Conservation (phyloP, 352 stramenopile species). For the Phytophthora parvispora region DNA sequence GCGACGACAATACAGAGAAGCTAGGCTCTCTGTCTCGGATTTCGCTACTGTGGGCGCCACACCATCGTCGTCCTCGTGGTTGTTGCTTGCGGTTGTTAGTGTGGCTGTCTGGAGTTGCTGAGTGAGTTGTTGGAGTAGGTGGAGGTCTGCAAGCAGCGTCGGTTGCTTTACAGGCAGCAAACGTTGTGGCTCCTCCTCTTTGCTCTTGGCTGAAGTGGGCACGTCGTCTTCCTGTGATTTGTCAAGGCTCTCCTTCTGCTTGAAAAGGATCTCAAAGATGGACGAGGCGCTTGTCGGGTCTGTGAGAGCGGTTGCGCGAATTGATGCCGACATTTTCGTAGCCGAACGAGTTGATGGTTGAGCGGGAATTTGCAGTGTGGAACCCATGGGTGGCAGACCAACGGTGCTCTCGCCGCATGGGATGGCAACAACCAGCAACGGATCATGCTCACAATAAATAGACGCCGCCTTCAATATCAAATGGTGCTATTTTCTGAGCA, state of each 20-base stretch:
- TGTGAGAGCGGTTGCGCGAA: constrained; percentile 6
- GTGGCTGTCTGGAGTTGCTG: constrained; percentile 32
- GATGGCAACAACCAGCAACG: neutral
- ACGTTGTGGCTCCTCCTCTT: constrained; percentile 16
- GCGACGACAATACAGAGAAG: constrained; percentile 43
- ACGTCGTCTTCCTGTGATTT: constrained; percentile 21
- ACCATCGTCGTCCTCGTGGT: constrained; percentile 23
- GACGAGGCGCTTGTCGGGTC: constrained; percentile 12
- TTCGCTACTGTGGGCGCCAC: constrained; percentile 1
- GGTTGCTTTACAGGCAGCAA: constrained; percentile 23
- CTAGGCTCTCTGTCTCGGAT: constrained; percentile 29
- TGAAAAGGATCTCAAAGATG: constrained; percentile 43
- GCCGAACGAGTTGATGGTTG: constrained; percentile 3
- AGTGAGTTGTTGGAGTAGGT: constrained; percentile 33
- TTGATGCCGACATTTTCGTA: constrained; percentile 17
- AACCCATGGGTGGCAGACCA: neutral
- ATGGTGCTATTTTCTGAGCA: neutral
- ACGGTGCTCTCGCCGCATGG: neutral
- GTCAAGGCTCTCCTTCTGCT: constrained; percentile 22
- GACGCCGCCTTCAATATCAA: neutral
- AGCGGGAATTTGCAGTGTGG: constrained; percentile 30
- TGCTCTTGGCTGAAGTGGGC: constrained; percentile 1
- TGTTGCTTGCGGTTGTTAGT: constrained; percentile 22
- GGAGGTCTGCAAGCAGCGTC: constrained; percentile 33
- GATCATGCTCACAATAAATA: constrained; percentile 16